Evolutionary conservation across 2,329 filamentous ascomycete species (phyloP).

Genomic region (Fusarium falciforme): DNA sequence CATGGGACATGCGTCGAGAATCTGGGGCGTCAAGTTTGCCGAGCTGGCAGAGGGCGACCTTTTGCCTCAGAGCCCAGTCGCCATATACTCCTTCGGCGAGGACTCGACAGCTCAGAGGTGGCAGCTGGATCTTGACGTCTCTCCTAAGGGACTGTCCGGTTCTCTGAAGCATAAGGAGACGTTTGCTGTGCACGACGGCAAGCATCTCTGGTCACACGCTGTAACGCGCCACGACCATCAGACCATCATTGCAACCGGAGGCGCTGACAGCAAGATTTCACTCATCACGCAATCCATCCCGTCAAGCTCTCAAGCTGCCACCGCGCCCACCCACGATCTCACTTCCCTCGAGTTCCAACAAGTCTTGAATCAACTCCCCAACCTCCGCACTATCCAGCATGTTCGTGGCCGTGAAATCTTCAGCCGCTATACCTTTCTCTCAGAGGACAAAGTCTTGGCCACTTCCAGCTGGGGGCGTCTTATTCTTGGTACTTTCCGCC

Average conservation of each 20-base stretch:
- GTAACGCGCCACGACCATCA: slow-evolving; percentile 46
- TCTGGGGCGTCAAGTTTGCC: slow-evolving; percentile 86
- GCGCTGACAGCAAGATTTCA: slow-evolving; percentile 80
- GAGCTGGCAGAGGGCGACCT: slow-evolving; percentile 37
- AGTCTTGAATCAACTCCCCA: slow-evolving; percentile 40
- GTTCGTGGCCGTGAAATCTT: slow-evolving; percentile 59
- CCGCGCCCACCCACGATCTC: slow-evolving; percentile 7
- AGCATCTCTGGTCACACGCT: slow-evolving; percentile 88
- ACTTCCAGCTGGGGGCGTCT: slow-evolving; percentile 71
- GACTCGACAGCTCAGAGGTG: slow-evolving; percentile 83
- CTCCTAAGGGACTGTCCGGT: slow-evolving; percentile 9
- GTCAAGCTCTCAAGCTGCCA: not conserved
- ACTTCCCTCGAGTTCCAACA: slow-evolving; percentile 49
- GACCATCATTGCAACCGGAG: slow-evolving; percentile 75
- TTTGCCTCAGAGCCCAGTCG: slow-evolving; percentile 47
- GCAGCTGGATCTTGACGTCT: slow-evolving; percentile 60
- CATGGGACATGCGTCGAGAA: slow-evolving; percentile 89
- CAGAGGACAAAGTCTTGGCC: slow-evolving; percentile 62
- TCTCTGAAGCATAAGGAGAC: slow-evolving; percentile 65
- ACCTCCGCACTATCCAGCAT: slow-evolving; percentile 9
- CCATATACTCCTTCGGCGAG: slow-evolving; percentile 84
- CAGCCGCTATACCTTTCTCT: slow-evolving; percentile 73
- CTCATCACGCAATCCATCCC: slow-evolving; percentile 50
- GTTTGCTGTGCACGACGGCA: slow-evolving; percentile 79
- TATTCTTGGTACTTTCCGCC: slow-evolving; percentile 57